Conservation (phyloP, 495 filamentous ascomycete genomes). For the Aspergillus cristatus region DNA sequence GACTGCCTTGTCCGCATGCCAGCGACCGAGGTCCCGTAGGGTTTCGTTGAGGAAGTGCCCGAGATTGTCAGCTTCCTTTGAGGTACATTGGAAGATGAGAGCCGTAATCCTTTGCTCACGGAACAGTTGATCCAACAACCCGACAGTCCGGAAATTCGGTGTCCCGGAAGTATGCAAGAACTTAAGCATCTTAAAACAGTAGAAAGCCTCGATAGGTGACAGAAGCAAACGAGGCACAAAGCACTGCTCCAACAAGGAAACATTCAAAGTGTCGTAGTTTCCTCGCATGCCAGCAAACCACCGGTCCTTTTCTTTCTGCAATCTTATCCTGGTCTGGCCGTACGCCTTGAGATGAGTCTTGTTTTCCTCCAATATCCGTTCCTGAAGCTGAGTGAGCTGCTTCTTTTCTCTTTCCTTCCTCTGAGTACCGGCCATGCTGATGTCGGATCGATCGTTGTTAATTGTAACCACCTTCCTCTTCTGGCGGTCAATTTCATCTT, state of each 20-base stretch:
- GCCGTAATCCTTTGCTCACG: constrained; percentile 65
- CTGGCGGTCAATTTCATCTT: constrained; percentile 55
- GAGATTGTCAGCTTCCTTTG: constrained; percentile 82
- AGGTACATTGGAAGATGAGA: constrained; percentile 78
- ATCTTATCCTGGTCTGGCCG: constrained; percentile 48
- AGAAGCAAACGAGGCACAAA: constrained; percentile 78
- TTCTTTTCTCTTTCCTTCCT: constrained; percentile 58
- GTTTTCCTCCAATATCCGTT: constrained; percentile 60
- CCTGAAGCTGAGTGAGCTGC: constrained; percentile 46
- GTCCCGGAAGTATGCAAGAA: constrained; percentile 75
- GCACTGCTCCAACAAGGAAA: constrained; percentile 78
- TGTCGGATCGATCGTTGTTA: constrained; percentile 61
- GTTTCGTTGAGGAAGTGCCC: constrained; percentile 79
- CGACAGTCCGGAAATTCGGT: constrained; percentile 78
- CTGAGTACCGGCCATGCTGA: constrained; percentile 50
- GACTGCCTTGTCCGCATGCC: constrained; percentile 67
- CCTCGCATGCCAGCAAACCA: constrained; percentile 62
- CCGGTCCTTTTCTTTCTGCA: constrained; percentile 66
- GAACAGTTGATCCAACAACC: constrained; percentile 76
- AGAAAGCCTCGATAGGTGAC: constrained; percentile 79
- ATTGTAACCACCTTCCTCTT: constrained; percentile 51
- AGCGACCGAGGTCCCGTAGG: constrained; percentile 64
- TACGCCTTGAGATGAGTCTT: constrained; percentile 57
- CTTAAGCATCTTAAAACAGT: constrained; percentile 72
- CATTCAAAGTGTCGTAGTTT: constrained; percentile 58